Base-by-base conservation (phyloP, 306 rosid species). In the Dryas drummondii region DNA sequence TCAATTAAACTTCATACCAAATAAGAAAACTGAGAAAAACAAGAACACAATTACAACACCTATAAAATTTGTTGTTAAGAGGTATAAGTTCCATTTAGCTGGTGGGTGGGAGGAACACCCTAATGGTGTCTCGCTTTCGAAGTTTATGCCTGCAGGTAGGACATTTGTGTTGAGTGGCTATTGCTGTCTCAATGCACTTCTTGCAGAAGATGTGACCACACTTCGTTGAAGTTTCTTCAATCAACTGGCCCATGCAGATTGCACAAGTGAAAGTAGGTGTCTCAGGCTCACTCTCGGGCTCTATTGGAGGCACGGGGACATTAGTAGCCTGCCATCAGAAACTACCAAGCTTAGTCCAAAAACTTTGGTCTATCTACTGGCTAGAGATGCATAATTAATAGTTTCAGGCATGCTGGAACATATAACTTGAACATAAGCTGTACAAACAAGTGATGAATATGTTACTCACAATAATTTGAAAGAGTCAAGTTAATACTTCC, bases 101-200 rank as follows among this genome's bases (percentile, higher is more conserved):
- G 74, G 80, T 45, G 4, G 59, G 59, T 8, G 87, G 88, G 79
- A 85, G 86, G 80, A 71, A 79, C 58, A 85, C 68, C 77, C 86
- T 75, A 72, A 75, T 37, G 71, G 72, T 72, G 58, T 82, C 84
- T 42, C 66, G 52, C 58, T 76, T 78, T 50, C 66, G 68, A 37
- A 85, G 84, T 62, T 82, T 85, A 46, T 47, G 81, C 78, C 86
- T 55, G 61, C 88, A 85, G 48, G 71, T 72, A 11, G 88, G 88
- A 56, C 88, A 85, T 76, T 76, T 79, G 27, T 57, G 75, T 22
- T 76, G 84, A 50, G 68, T 53, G 57, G 71, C 76, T 57, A 85
- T 76, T 12, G 84, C 82, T 57, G 19, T 42, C 7, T 71, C 71
- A 49, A 68, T 68, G 26, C 72, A 50, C 8, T 9, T 32, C 41